These are phyloP conservation scores for Pichia sp. DNA, from an alignment of 1,139 yeast genomes.

Conservation along the genomic window DNA sequence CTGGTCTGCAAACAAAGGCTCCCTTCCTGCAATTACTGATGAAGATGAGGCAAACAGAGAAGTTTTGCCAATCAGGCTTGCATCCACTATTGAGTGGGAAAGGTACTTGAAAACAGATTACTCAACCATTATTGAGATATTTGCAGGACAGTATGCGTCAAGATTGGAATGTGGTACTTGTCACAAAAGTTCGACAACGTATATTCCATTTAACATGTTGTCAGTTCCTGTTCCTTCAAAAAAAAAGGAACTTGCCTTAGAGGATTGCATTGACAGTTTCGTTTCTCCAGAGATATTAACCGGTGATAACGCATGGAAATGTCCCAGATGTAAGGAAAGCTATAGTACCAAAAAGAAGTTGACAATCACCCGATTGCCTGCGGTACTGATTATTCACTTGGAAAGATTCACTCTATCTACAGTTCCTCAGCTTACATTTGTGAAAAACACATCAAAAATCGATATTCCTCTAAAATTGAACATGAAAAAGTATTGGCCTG, in stretches of 20 bases:
- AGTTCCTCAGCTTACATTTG: slow-evolving; percentile 16
- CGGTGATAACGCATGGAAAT: slow-evolving; percentile 77
- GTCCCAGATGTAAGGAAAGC: slow-evolving; percentile 59
- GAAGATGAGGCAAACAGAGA: slow-evolving; percentile 78
- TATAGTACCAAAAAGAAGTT: slow-evolving; percentile 49
- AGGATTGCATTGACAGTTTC: slow-evolving; percentile 63
- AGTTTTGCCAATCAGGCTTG: slow-evolving; percentile 69
- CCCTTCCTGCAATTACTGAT: slow-evolving; percentile 57
- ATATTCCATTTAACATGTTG: slow-evolving; percentile 64
- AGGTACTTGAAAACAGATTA: slow-evolving; percentile 79
- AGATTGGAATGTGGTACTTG: slow-evolving; percentile 75
- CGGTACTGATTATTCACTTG: slow-evolving; percentile 59
- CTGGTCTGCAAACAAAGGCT: slow-evolving; percentile 36
- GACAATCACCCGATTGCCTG: slow-evolving; percentile 61
- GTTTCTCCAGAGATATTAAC: slow-evolving; percentile 64
- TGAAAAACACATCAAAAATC: slow-evolving; percentile 11
- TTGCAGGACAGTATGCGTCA: slow-evolving; percentile 60
- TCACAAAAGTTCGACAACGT: slow-evolving; percentile 78
- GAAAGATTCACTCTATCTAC: slow-evolving; percentile 54
- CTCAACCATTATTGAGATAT: slow-evolving; percentile 74
- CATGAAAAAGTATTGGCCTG: slow-evolving; percentile 79
- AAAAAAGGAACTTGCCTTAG: slow-evolving; percentile 36
- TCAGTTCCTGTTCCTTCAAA: slow-evolving; percentile 64
- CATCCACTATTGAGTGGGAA: slow-evolving; percentile 94
- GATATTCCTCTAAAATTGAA: slow-evolving; percentile 41